phyloP scores from a whole-genome alignment of 768 basidiomycete genomes.

The Mycena chlorophos region DNA sequence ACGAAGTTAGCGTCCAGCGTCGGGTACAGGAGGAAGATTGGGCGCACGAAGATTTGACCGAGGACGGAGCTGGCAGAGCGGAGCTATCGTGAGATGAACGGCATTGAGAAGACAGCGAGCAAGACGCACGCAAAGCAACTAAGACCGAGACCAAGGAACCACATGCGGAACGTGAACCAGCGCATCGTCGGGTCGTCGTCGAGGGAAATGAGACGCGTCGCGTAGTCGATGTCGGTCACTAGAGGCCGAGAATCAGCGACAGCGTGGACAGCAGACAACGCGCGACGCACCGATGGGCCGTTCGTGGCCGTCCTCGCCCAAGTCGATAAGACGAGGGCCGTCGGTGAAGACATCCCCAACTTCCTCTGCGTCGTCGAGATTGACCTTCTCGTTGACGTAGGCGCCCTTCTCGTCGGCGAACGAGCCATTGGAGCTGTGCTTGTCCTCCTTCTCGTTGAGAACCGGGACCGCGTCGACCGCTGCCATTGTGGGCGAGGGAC shows the following conservation, averaged over 20 bases:
- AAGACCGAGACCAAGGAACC: slow-evolving; percentile 47
- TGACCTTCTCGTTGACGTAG: slow-evolving; percentile 5
- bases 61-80: slow-evolving; percentile 33
- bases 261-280: not conserved
- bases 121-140: slow-evolving; percentile 37
- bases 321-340: slow-evolving; percentile 33
- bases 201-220: slow-evolving; percentile 39
- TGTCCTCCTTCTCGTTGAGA: slow-evolving; percentile 11
- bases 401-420: slow-evolving; percentile 10
- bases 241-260: not conserved
- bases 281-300: slow-evolving; percentile 34
- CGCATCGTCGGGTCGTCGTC: slow-evolving; percentile 42
- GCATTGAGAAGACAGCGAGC: too few relatives aligned
- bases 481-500: not conserved
- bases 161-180: slow-evolving; percentile 45
- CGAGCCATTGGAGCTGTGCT: slow-evolving; percentile 3
- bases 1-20: slow-evolving; percentile 5
- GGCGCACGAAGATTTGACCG: slow-evolving; percentile 37
- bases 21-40: not conserved
- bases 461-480: not conserved
- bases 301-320: slow-evolving; percentile 39
- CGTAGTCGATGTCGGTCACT: slow-evolving; percentile 37
- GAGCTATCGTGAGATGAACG: not conserved
- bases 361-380: slow-evolving; percentile 18
- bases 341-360: slow-evolving; percentile 29